Evolutionary conservation across 495 filamentous ascomycete species (phyloP), one percentile per base, ranked within the genome.

Genomic region (Oidiodendron maius): DNA sequence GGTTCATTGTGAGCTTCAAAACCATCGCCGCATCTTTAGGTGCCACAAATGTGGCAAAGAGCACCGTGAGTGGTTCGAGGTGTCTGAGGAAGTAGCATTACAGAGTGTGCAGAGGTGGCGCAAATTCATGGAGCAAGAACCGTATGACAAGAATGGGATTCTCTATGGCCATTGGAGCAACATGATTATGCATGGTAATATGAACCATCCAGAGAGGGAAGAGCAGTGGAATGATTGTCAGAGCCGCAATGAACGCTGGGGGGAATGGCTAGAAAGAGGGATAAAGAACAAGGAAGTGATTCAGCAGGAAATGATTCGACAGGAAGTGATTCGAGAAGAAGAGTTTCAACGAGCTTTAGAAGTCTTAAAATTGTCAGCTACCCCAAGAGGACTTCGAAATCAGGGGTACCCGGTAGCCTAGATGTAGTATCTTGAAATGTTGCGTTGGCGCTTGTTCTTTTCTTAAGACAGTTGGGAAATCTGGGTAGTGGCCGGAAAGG

Each of bases 21-120:
- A 49, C 16, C 41, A 40, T 20, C 18, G 17, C 22, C 5, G 12
- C 2, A 13, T 16, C 13, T 49, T 40, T 30, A 25, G 30, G 10
- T 49, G 46, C 23, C 30, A 30, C 34, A 48, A 48, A 21, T 49
- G 35, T 40, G 20, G 25, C 16, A 49, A 35, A 17, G 37, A 40
- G 18, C 46, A 49, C 17, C 20, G 34, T 10, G 46, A 49, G 37
- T 49, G 46, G 46, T 49, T 49, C 23, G 46, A 20, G 18, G 46
- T 49, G 9, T 4, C 8, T 13, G 46, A 49, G 21, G 17, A 28
- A 13, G 46, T 40, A 6, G 46, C 46, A 10, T 18, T 49, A 18
- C 16, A 11, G 24, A 40, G 36, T 9, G 46, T 49, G 21, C 46
- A 49, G 23, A 16, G 46, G 20, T 49, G 46, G 46, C 16, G 46